Base-by-base conservation (phyloP, 495 filamentous ascomycete genomes). In the Penicillium soppii region DNA sequence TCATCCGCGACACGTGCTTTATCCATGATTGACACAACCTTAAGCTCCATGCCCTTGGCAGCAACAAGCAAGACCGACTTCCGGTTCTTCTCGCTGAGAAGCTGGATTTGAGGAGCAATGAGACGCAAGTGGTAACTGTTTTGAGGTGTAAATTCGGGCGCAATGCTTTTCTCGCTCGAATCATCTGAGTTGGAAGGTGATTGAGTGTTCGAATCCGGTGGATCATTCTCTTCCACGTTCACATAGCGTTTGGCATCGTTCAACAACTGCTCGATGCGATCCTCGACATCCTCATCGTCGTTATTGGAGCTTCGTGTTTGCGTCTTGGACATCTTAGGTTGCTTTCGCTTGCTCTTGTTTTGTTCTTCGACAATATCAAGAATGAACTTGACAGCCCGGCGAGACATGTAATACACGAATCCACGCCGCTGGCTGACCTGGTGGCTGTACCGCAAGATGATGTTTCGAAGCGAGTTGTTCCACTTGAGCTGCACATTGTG, bases 401-500 rank as follows among this genome's bases (percentile, higher is more conserved):
- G 82, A 17, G 94, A 96, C 77, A 97, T 85, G 71, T 98, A 98
- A 72, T 98, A 98, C 30, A 97, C 86, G 70, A 97, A 98, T 20
- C 94, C 94, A 46, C 94, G 86, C 32, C 94, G 79, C 70, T 98
- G 94, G 66, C 91, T 92, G 52, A 96, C 92, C 72, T 97, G 95
- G 58, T 98, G 95, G 48, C 94, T 94, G 63, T 98, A 98, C 21
- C 95, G 89, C 6, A 98, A 78, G 25, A 98, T 95, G 59, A 96
- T 96, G 62, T 98, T 96, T 32, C 94, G 82, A 17, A 97, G 75
- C 2, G 91, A 84, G 62, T 98, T 97, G 69, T 95, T 97, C 94
- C 94, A 98, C 67, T 98, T 98, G 25, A 97, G 73, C 59, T 98
- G 94, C 59, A 91, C 82, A 62, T 97, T 98, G 75, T 98, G 94